Conservation (phyloP, 2,329 filamentous ascomycete species). For the Periconia digitata region DNA sequence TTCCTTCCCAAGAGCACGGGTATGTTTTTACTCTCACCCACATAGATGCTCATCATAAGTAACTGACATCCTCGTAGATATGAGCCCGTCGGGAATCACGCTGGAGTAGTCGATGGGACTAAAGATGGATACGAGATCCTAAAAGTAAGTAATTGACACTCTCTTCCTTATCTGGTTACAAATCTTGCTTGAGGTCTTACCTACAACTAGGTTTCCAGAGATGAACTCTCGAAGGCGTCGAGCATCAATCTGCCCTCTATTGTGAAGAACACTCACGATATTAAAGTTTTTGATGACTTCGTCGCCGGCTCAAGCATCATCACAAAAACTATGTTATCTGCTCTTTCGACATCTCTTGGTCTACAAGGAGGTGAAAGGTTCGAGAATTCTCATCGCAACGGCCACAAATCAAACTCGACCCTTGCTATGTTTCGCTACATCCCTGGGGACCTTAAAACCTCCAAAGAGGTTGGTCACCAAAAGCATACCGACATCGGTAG, state of each 20-base stretch:
- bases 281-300: slow-evolving; percentile 21
- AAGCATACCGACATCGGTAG: slow-evolving; percentile 61
- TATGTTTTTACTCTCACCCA: slow-evolving; percentile 15
- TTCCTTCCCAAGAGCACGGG: slow-evolving; percentile 57
- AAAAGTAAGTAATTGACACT: slow-evolving; percentile 16
- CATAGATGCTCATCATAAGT: background rate
- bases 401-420: slow-evolving; percentile 31
- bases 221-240: slow-evolving; percentile 31
- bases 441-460: background rate
- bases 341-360: slow-evolving; percentile 39
- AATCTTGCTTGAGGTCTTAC: background rate
- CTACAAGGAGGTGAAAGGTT: slow-evolving; percentile 27
- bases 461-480: slow-evolving; percentile 10
- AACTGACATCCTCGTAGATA: slow-evolving; percentile 1
- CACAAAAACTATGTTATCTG: slow-evolving; percentile 45
- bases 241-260: slow-evolving; percentile 19
- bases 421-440: slow-evolving; percentile 20
- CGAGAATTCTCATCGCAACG: slow-evolving; percentile 33
- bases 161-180: background rate
- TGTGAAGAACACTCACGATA: slow-evolving; percentile 26
- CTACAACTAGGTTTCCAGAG: slow-evolving; percentile 16
- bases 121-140: slow-evolving; percentile 37
- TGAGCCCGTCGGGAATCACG: slow-evolving; percentile 30
- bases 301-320: slow-evolving; percentile 28
- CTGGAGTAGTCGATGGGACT: slow-evolving; percentile 27